Conservation (phyloP, 2,329 filamentous ascomycete genomes). For the Colletotrichum ledebouriae region DNA sequence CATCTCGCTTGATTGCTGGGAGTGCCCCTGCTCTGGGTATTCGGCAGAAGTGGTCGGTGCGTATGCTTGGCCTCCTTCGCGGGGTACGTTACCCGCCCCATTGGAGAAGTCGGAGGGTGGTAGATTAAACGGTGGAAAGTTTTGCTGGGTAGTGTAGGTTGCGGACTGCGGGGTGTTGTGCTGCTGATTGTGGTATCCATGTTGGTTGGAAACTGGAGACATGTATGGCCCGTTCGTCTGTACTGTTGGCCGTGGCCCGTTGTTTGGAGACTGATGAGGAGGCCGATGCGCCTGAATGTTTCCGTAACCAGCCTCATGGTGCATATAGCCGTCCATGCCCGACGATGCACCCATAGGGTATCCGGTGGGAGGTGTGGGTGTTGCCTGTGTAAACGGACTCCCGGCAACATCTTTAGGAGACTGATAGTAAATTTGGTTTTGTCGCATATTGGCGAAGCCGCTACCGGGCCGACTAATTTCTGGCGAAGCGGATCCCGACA, state of each 20-base stretch:
- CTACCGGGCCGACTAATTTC: constrained; percentile 60
- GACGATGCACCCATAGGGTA: constrained; percentile 48
- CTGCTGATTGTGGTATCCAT: constrained; percentile 63
- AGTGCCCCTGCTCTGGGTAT: constrained; percentile 59
- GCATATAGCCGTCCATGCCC: constrained; percentile 59
- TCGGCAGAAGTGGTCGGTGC: constrained; percentile 56
- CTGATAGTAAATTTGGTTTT: constrained; percentile 59
- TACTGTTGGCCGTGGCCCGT: constrained; percentile 59
- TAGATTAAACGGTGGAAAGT: constrained; percentile 73
- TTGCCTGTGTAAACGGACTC: constrained; percentile 62
- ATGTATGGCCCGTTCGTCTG: constrained; percentile 65
- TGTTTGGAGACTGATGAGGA: constrained; percentile 57
- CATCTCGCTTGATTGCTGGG: constrained; percentile 65
- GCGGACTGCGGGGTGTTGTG: constrained; percentile 60
- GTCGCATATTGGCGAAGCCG: constrained; percentile 56
- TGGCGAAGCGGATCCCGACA: constrained; percentile 61
- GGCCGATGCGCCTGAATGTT: constrained; percentile 49
- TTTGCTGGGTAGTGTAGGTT: constrained; percentile 70
- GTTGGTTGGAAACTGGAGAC: constrained; percentile 65
- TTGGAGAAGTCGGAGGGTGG: constrained; percentile 70
- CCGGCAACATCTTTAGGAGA: constrained; percentile 59
- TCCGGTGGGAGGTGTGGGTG: constrained; percentile 56
- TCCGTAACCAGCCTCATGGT: constrained; percentile 55
- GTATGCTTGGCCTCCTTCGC: constrained; percentile 55
- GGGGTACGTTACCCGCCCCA: constrained; percentile 47